A percentile compares a stretch with the other conserved stretches of the same genome.
Conservation (phyloP, 2,329 filamentous ascomycete genomes). For the Trichoderma sp. region DNA sequence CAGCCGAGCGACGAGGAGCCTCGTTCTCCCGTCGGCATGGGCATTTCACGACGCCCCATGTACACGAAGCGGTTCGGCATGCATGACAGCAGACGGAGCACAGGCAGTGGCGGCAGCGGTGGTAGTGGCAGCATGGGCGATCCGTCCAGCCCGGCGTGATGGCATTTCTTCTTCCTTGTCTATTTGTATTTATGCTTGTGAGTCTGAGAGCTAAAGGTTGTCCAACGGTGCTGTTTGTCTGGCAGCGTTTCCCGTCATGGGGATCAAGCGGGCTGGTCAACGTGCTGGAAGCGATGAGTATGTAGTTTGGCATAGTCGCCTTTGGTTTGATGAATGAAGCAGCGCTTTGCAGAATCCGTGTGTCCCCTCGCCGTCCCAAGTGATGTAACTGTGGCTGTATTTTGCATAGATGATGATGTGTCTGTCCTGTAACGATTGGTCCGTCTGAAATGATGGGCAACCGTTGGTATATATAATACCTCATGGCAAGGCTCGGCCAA, state of each 20-base stretch:
- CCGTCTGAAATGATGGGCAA: neutral
- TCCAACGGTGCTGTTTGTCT: neutral
- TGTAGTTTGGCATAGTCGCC: constrained; percentile 20
- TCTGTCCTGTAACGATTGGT: neutral
- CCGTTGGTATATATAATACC: neutral
- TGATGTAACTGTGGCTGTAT: neutral
- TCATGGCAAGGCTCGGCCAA: neutral
- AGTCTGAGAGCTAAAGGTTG: neutral
- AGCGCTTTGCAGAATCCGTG: constrained; percentile 8
- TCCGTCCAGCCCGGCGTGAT: constrained; percentile 49
- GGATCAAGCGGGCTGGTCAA: neutral
- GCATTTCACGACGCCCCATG: constrained; percentile 15
- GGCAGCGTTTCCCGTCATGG: neutral
- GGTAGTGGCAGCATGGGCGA: constrained; percentile 54
- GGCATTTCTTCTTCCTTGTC: neutral
- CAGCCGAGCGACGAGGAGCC: constrained; percentile 58
- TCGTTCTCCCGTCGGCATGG: constrained; percentile 27
- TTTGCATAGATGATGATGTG: neutral
- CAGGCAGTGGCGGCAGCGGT: constrained; percentile 48
- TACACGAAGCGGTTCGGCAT: constrained; percentile 24
- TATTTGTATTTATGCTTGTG: neutral
- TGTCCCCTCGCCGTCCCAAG: neutral
- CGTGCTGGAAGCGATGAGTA: neutral
- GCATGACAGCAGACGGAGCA: constrained; percentile 38
- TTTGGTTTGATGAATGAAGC: constrained; percentile 20